These are phyloP conservation scores for Ceratobasidium sp. DNA, from an alignment of 1,284 basidiomycete genomes.

Conservation along the genomic window DNA sequence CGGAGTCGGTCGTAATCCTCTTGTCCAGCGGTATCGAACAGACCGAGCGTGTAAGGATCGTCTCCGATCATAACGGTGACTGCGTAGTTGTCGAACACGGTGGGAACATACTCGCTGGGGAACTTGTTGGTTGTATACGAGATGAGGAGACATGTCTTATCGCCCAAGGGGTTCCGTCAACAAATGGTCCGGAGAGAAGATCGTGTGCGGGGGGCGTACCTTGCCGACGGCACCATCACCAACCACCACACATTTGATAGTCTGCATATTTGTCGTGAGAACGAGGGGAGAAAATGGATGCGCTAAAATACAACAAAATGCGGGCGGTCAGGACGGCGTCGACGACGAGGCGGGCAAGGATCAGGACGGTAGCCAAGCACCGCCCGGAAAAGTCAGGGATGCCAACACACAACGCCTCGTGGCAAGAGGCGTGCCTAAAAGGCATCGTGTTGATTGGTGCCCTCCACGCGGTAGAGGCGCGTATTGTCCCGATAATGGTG, in stretches of 20 bases:
- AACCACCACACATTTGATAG: constrained; percentile 98
- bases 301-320: constrained; percentile 8
- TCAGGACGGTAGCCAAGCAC: not conserved
- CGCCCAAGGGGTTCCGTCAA: constrained; percentile 16
- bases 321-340: constrained; percentile 10
- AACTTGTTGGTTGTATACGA: constrained; percentile 99
- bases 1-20: constrained; percentile 99
- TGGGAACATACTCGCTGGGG: constrained; percentile 98
- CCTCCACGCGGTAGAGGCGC: constrained; percentile 11
- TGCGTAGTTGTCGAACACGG: constrained; percentile 98
- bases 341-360: not conserved
- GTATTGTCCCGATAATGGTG: not conserved
- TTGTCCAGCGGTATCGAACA: constrained; percentile 99
- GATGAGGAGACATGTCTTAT: constrained; percentile 96
- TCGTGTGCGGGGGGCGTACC: constrained; percentile 67
- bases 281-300: not conserved
- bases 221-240: constrained; percentile 99
- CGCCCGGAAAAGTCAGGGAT: constrained; percentile 2
- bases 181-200: not conserved
- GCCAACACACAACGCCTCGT: constrained; percentile 36
- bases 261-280: constrained; percentile 79
- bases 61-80: constrained; percentile 99
- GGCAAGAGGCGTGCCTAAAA: constrained; percentile 11
- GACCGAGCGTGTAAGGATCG: constrained; percentile 97
- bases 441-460: constrained; percentile 11